Percentiles rank a stretch among this genome's conserved stretches.
Conservation (phyloP, 805 yeast species). For the Schwanniomyces yamadae region DNA sequence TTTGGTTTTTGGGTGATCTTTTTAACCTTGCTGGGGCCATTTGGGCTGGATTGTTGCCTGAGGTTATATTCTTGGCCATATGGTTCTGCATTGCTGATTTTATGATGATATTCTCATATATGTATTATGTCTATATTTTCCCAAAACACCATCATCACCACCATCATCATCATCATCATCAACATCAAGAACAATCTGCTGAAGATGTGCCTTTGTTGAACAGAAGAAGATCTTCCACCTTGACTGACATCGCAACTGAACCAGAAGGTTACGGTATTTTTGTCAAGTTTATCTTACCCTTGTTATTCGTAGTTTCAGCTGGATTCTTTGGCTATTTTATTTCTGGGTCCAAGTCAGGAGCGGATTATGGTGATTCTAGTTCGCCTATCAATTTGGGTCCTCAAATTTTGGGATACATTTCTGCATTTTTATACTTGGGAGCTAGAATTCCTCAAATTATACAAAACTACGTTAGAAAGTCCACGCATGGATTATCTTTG, state of each 20-base stretch:
- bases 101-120: slow-evolving; percentile 54
- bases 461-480: slow-evolving; percentile 73
- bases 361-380: slow-evolving; percentile 20
- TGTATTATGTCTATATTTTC: slow-evolving; percentile 52
- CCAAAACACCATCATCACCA: slow-evolving; percentile 33
- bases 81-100: slow-evolving; percentile 78
- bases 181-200: slow-evolving; percentile 18
- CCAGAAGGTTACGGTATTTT: slow-evolving; percentile 48
- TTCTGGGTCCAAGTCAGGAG: slow-evolving; percentile 33
- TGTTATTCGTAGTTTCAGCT: slow-evolving; percentile 59
- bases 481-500: slow-evolving; percentile 84
- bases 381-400: slow-evolving; percentile 49
- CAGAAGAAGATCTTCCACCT: slow-evolving; percentile 52
- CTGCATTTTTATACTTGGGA: slow-evolving; percentile 66
- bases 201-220: slow-evolving; percentile 32
- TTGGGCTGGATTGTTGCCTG: slow-evolving; percentile 69
- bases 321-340: slow-evolving; percentile 61
- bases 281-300: slow-evolving; percentile 54
- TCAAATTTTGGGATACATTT: slow-evolving; percentile 66
- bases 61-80: slow-evolving; percentile 64
- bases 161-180: slow-evolving; percentile 14
- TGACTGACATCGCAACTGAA: slow-evolving; percentile 48
- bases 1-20: slow-evolving; percentile 74
- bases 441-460: slow-evolving; percentile 83
- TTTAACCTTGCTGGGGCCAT: slow-evolving; percentile 65